Conservation (phyloP, 495 filamentous ascomycete species). For the Hypomontagnella submonticulosa region DNA sequence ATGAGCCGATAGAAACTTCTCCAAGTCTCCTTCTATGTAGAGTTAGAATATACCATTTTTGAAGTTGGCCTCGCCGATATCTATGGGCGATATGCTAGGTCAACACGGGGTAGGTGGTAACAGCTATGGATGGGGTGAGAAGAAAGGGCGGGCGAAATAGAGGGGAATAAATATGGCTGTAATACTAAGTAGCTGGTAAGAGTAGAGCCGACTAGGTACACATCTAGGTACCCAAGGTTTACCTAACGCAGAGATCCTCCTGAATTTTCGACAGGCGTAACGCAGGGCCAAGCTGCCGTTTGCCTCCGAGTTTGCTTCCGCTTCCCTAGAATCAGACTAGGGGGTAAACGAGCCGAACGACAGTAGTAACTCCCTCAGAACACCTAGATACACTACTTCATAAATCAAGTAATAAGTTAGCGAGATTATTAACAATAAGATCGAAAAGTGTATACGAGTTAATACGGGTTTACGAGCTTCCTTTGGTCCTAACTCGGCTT, state of each 20-base stretch:
- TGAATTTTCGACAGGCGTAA: background rate
- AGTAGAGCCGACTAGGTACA: background rate
- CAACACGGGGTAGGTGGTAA: conserved; percentile 1
- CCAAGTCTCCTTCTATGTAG: conserved; percentile 13
- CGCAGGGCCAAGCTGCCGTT: conserved; percentile 1
- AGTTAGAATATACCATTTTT: conserved; percentile 6
- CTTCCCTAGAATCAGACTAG: background rate
- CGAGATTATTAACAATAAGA: too few species aligned
- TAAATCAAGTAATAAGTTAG: too few species aligned
- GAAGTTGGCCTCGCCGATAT: background rate
- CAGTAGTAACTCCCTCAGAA: background rate
- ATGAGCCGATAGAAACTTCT: background rate
- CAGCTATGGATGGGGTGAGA: conserved; percentile 2
- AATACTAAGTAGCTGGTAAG: background rate
- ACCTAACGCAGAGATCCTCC: background rate
- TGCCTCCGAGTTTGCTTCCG: conserved; percentile 2
- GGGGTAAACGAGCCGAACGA: background rate
- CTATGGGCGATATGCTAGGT: background rate
- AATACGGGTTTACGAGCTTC: too few species aligned
- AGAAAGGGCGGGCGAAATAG: conserved; percentile 16
- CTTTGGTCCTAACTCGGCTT: too few species aligned
- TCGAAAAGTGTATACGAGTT: too few species aligned
- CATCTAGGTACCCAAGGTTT: background rate
- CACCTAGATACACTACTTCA: background rate
- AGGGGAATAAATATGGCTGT: conserved; percentile 1